Conservation (phyloP, 2,329 filamentous ascomycete species). For the Incumbomyces lentus region DNA sequence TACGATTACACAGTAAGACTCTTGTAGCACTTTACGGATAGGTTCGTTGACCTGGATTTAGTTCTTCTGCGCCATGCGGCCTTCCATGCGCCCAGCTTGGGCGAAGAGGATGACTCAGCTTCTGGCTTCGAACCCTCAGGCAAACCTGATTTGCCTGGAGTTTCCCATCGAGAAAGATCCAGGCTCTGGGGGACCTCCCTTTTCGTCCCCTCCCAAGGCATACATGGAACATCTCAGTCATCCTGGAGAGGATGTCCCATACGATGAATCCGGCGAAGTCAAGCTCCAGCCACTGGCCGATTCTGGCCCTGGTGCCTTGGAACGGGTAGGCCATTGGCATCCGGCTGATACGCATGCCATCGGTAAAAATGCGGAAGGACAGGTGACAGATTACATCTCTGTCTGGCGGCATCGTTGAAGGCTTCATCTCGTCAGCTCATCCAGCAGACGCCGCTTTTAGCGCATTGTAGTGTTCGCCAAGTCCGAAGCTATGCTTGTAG, state of each 20-base stretch:
- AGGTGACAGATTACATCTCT: conserved; percentile 33
- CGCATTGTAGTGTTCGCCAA: conserved; percentile 97
- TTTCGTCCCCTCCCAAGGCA: conserved; percentile 55
- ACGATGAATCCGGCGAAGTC: conserved; percentile 46
- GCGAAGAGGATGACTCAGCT: conserved; percentile 45
- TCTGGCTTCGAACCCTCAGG: conserved; percentile 36
- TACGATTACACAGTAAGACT: conserved; percentile 51
- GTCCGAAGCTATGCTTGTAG: conserved; percentile 83
- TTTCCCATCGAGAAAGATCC: conserved; percentile 65
- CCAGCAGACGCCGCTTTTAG: conserved; percentile 37
- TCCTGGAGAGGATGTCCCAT: conserved; percentile 58
- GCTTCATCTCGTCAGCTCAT: background rate
- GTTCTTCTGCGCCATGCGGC: conserved; percentile 53
- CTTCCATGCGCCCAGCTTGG: conserved; percentile 47
- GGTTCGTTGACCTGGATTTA: conserved; percentile 21
- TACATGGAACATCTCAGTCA: conserved; percentile 62
- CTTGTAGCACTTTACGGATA: background rate
- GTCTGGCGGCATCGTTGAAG: conserved; percentile 31
- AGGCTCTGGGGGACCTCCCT: conserved; percentile 59
- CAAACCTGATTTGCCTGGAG: conserved; percentile 57
- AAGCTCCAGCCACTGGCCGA: conserved; percentile 37
- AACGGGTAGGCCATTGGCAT: conserved; percentile 44
- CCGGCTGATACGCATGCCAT: conserved; percentile 47
- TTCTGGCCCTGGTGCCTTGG: conserved; percentile 30
- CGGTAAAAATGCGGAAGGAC: conserved; percentile 36